Evolutionary conservation across 371 early-diverging fungal species (phyloP).

Genomic region (Encephalitozoon hellem): DNA sequence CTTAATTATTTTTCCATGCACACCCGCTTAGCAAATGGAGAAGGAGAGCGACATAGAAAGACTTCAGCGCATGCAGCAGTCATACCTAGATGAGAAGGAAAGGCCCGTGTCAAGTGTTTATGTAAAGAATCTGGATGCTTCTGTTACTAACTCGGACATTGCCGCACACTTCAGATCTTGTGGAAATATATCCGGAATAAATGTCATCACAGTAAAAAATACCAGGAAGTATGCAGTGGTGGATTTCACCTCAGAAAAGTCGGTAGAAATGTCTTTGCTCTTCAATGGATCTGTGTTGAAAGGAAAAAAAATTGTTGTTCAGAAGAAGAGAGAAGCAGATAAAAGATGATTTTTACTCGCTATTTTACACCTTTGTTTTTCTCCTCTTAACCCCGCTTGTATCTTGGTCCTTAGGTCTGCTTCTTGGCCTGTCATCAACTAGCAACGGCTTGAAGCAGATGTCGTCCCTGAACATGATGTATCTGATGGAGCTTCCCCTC

Average conservation of each 20-base stretch:
- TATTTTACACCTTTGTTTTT: not conserved
- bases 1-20: not conserved
- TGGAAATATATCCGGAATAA: not conserved
- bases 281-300: conserved; percentile 2
- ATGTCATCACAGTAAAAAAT: not conserved
- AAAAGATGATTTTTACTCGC: not conserved
- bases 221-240: not conserved
- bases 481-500: conserved; percentile 4
- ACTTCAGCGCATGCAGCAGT: not conserved
- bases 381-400: not conserved
- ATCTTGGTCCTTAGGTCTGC: not conserved
- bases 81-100: not conserved
- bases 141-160: not conserved
- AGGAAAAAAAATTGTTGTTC: not conserved
- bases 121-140: conserved; percentile 3
- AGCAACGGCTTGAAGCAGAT: not conserved
- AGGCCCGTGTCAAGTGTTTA: not conserved
- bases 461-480: conserved; percentile 11
- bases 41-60: not conserved
- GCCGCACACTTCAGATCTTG: conserved; percentile 1
- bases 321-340: not conserved
- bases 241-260: not conserved
- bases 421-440: conserved; percentile 5
- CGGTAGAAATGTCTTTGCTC: not conserved
- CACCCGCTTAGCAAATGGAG: not conserved